Evolutionary conservation across 2,329 filamentous ascomycete genomes (phyloP), one percentile per base, ranked within the genome.

Genomic region (Knoxdaviesia proteae): DNA sequence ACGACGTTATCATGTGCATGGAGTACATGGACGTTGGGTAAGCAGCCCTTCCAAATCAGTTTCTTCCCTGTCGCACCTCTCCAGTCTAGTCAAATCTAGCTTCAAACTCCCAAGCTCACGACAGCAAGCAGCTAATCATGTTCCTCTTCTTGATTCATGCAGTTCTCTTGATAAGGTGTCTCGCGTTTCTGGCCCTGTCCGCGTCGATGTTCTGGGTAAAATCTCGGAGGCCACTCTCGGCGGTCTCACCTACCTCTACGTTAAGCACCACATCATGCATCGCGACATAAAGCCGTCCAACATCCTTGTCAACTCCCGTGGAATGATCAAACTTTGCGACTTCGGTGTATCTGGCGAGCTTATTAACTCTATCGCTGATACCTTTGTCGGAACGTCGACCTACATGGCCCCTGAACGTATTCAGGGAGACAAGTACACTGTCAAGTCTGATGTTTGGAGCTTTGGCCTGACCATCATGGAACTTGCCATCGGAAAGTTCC

Each of bases 1-100:
- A 92, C 56, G 90, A 98, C 63, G 92, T 98, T 46, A 92, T 96
- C 52, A 88, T 98, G 79, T 98, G 90, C 60, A 98, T 98, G 90
- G 90, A 98, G 60, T 96, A 98, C 58, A 94, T 94, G 84, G 90
- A 98, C 61, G 84, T 88, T 57, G 90, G 90, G 90, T 96, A 71
- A 61, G 83, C 65, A 36, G n/a, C 10, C 33, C 20, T 30, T 38
- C 9, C 31, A 7, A 7, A 11, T 38, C 20, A 32, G 9, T 30
- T 33, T 31, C 32, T 7, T 32, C 20, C 31, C 35, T 20, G 1
- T 38, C 6, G 29, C n/a, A 6, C 4, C 40, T 44, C 34, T 37
- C 6, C 35, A 31, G 5, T 29, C 10, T 5, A 34, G 9, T n/a
- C 31, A 11, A 20, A 20, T 20, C 3, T 20, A 2, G 20, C 32